Evolutionary conservation across 2,329 filamentous ascomycete genomes (phyloP), one percentile per base, ranked within the genome.

Genomic region (Alternaria conjuncta): DNA sequence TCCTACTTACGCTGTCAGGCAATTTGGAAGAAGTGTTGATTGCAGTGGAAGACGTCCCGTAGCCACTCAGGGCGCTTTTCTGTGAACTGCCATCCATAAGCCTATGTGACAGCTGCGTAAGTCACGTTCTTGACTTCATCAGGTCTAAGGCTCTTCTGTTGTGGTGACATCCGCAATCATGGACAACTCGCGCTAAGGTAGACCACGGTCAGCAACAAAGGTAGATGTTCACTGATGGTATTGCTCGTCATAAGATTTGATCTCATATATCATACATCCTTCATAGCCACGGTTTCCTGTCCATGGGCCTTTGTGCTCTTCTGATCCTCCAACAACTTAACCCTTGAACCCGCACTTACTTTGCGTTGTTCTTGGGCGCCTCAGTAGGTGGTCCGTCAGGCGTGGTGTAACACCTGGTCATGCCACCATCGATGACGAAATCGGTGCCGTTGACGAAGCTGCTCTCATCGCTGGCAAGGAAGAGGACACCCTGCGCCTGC

Each of bases 391-490:
- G 84, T 12, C 87, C 88, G 68, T 89, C 86, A 18, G 87, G 84
- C 15, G 88, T 90, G 50, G 89, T 87, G 80, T 97, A 98, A 47
- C 94, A 86, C 86, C 92, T 97, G 75, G 90, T 95, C 92, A 99
- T 93, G 64, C 95, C 95, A 62, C 96, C 96, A 75, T 99, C 96
- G 25, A 98, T 94, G 5, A 97, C 91, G 83, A 98, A 97, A 78
- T 98, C 96, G 63, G 88, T 91, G 11, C 92, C 94, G 69, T 96
- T 97, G 75, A 97, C 92, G 74, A 96, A 97, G 84, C 91, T 93
- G 75, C 90, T 89, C 84, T 97, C 93, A 71, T 97, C 93, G 69
- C 90, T 94, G 9, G 93, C 93, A 64, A 97, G 82, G 83, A 97
- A 97, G 8, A 97, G 78, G 1, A 97, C 94, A 7, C 92, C 94